Evolutionary conservation across 495 filamentous ascomycete genomes (phyloP).

Genomic region (Penicillium odoratum): DNA sequence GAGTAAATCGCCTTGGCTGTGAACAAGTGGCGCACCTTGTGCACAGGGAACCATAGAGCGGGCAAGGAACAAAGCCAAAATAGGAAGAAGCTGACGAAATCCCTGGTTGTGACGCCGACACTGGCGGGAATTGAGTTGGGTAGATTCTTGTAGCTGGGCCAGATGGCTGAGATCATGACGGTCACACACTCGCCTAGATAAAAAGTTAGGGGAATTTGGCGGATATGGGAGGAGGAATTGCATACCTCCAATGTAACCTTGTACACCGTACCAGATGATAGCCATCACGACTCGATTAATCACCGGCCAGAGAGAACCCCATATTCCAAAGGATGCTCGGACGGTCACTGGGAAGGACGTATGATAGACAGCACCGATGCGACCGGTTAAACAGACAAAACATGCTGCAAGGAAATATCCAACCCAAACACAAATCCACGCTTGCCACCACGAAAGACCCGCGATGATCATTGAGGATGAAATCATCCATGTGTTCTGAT

Average conservation of each 20-base stretch:
- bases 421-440: constrained; percentile 85
- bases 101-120: constrained; percentile 72
- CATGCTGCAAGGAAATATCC: constrained; percentile 75
- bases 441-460: constrained; percentile 93
- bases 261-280: constrained; percentile 76
- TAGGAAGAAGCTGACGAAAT: constrained; percentile 78
- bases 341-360: constrained; percentile 82
- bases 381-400: constrained; percentile 77
- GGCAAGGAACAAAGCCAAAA: constrained; percentile 83
- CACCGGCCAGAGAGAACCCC: constrained; percentile 87
- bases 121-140: constrained; percentile 65
- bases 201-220: neutral
- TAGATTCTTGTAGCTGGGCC: constrained; percentile 64
- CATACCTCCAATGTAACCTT: constrained; percentile 77
- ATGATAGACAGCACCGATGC: constrained; percentile 88
- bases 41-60: constrained; percentile 72
- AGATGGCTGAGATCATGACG: constrained; percentile 81
- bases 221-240: neutral
- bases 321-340: constrained; percentile 79
- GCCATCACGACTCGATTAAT: constrained; percentile 89
- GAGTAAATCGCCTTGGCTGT: constrained; percentile 89
- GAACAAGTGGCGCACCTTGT: constrained; percentile 75
- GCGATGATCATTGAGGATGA: constrained; percentile 75
- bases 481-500: constrained; percentile 94
- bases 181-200: constrained; percentile 66